A percentile compares a stretch with the other conserved stretches of the same genome.
Conservation (phyloP, 768 basidiomycete species). For the Xerocomellus amylosporus region DNA sequence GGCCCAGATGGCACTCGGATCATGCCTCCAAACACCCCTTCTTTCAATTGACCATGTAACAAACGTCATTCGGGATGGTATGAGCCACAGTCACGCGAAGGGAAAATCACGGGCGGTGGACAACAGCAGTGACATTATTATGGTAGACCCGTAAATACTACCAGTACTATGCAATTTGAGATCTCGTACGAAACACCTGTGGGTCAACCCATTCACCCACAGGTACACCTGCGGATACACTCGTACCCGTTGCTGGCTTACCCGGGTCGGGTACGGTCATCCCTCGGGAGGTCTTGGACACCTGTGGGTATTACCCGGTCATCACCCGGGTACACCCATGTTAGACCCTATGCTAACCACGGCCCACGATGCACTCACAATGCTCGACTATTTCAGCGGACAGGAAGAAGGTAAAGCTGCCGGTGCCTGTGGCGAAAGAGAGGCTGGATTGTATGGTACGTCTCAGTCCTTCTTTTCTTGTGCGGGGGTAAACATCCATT, state of each 20-base stretch:
- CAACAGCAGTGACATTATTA: not conserved
- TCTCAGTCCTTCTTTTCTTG: conserved; percentile 7
- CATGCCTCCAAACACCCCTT: not conserved
- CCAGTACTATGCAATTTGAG: too few species aligned
- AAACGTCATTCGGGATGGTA: not conserved
- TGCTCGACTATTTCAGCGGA: too few species aligned
- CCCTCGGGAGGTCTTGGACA: too few species aligned
- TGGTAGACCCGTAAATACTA: not conserved
- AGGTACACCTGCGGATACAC: not conserved
- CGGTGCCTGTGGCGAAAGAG: conserved; percentile 48
- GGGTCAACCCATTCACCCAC: too few species aligned
- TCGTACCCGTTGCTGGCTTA: not conserved
- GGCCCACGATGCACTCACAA: too few species aligned
- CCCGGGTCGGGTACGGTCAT: not conserved
- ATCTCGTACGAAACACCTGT: too few species aligned
- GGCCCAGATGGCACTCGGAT: not conserved
- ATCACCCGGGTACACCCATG: too few species aligned
- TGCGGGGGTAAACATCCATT: not conserved
- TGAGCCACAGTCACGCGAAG: too few species aligned
- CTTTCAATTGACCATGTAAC: not conserved
- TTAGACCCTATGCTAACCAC: too few species aligned
- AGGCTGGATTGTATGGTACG: conserved; percentile 66
- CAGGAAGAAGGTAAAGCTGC: conserved; percentile 22
- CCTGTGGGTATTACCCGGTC: too few species aligned
- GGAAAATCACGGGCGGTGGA: too few species aligned